Evolutionary conservation across 73 alveolate genomes (phyloP).

Genomic region (Stentor coeruleus): DNA sequence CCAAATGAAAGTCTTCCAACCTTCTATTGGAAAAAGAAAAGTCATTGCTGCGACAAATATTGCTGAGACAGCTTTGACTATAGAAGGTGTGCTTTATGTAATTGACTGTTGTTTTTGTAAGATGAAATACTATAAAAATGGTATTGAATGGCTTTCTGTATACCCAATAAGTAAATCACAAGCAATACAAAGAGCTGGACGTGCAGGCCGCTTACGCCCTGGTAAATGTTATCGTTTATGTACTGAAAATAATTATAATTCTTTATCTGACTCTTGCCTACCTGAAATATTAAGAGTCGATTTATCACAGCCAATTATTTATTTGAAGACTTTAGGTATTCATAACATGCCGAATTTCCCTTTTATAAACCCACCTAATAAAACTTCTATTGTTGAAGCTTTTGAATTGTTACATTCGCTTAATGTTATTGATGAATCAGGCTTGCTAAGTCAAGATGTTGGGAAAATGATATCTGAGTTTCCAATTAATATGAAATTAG

Average conservation of each 20-base stretch:
- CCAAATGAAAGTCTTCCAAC: background rate
- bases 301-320: constrained; percentile 64
- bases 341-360: constrained; percentile 67
- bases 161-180: constrained; percentile 20
- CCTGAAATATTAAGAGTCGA: constrained; percentile 85
- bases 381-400: constrained; percentile 70
- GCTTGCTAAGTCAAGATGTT: constrained; percentile 62
- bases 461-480: constrained; percentile 84
- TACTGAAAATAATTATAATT: constrained; percentile 63
- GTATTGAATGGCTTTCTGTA: background rate
- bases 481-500: constrained; percentile 87
- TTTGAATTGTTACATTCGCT: constrained; percentile 76
- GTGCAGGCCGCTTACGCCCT: constrained; percentile 86
- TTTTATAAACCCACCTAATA: constrained; percentile 72
- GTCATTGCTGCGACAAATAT: constrained; percentile 71
- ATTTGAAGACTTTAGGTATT: constrained; percentile 77
- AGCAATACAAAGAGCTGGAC: constrained; percentile 77
- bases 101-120: constrained; percentile 87
- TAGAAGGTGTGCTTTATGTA: constrained; percentile 86
- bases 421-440: constrained; percentile 81
- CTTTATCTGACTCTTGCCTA: constrained; percentile 55
- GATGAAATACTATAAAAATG: constrained; percentile 64
- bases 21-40: constrained; percentile 24
- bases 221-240: constrained; percentile 89
- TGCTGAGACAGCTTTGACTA: constrained; percentile 95